Evolutionary conservation across 2,329 filamentous ascomycete species (phyloP).

Genomic region (Colletotrichum abscissum): DNA sequence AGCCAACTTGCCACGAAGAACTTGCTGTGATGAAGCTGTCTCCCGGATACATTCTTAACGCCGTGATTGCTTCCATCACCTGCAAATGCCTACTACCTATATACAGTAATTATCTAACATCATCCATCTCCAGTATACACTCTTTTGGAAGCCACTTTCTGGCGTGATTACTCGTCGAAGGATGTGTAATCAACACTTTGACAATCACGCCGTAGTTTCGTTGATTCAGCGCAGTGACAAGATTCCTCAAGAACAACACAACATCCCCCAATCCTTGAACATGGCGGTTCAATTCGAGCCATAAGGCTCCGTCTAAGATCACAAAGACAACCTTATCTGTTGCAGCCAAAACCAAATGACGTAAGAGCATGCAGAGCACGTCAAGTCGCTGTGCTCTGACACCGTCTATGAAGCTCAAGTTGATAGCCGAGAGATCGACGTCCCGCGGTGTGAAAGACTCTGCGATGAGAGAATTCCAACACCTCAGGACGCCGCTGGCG

Average conservation of each 20-base stretch:
- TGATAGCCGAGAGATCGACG: constrained; percentile 13
- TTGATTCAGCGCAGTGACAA: constrained; percentile 6
- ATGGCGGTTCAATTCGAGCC: not conserved
- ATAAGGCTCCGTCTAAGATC: constrained; percentile 2
- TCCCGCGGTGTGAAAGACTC: not conserved
- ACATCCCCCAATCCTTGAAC: not conserved
- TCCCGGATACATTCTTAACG: no score
- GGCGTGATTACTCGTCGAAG: not conserved
- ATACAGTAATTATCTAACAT: not conserved
- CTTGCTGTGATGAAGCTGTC: no score
- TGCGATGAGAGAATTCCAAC: constrained; percentile 1
- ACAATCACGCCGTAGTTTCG: not conserved
- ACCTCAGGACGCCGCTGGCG: not conserved
- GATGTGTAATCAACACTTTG: constrained; percentile 8
- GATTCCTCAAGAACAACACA: not conserved
- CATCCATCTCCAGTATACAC: constrained; percentile 7
- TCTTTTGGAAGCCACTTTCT: not conserved
- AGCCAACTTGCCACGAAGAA: no score
- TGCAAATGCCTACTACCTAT: no score
- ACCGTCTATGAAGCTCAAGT: constrained; percentile 4
- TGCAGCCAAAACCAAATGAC: not conserved
- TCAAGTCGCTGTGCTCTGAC: not conserved
- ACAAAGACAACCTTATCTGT: constrained; percentile 1
- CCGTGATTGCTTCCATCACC: no score
- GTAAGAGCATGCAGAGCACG: not conserved